A percentile compares a stretch with the other conserved stretches of the same genome.
phyloP scores from a whole-genome alignment of 768 basidiomycete genomes.

The Russula lepida region DNA sequence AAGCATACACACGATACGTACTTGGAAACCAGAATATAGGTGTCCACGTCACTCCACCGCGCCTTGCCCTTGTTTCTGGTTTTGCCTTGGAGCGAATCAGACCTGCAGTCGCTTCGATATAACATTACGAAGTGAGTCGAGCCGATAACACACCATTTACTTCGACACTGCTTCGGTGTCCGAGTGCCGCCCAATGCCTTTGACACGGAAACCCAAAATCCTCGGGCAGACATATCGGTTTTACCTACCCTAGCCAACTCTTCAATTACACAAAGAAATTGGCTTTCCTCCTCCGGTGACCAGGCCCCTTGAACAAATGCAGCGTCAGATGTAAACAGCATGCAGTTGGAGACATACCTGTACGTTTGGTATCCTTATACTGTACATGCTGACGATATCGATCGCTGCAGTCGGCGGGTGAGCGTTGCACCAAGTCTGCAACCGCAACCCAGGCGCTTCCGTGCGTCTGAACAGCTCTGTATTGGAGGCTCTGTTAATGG shows the following conservation, averaged over 20 bases:
- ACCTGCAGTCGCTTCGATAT: too few species aligned
- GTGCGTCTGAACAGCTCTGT: neutral
- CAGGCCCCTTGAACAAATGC: neutral
- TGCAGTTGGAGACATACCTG: neutral
- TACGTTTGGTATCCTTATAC: neutral
- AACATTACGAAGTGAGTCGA: too few species aligned
- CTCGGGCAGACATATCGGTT: too few species aligned
- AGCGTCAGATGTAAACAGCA: neutral
- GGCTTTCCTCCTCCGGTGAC: too few species aligned
- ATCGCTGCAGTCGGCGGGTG: neutral
- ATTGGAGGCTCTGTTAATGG: neutral
- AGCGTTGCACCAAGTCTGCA: neutral
- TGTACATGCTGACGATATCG: neutral
- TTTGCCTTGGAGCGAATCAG: neutral
- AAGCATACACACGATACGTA: neutral
- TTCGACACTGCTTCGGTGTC: neutral
- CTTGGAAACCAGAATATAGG: neutral
- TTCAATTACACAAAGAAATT: too few species aligned
- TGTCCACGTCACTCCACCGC: neutral
- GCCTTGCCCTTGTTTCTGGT: neutral
- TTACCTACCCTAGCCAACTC: too few species aligned
- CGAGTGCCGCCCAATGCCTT: neutral
- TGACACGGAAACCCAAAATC: too few species aligned
- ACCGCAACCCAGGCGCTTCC: neutral
- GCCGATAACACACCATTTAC: neutral